Evolutionary conservation across 2,329 filamentous ascomycete species (phyloP).

Genomic region (Cadophora sp.): DNA sequence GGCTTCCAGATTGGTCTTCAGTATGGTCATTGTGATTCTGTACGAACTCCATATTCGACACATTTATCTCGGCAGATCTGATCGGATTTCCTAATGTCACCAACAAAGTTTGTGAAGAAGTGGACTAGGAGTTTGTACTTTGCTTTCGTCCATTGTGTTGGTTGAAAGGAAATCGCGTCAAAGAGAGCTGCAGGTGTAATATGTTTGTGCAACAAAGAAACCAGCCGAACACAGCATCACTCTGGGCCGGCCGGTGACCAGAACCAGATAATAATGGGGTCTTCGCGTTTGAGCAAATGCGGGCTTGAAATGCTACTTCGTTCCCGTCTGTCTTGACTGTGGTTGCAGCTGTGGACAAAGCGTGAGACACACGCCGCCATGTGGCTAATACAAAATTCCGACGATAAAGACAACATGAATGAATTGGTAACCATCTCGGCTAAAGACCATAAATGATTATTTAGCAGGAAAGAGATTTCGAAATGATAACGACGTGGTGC

Average conservation of each 20-base stretch:
- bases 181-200: not conserved
- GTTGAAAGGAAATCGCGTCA: not conserved
- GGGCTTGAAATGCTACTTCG: too few species aligned
- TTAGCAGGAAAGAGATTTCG: too few species aligned
- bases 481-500: too few species aligned
- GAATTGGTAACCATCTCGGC: too few species aligned
- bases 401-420: too few species aligned
- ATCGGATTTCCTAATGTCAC: not conserved
- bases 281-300: too few species aligned
- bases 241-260: too few species aligned
- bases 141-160: constrained; percentile 4
- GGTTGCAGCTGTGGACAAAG: too few species aligned
- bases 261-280: not conserved
- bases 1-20: not conserved
- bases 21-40: not conserved
- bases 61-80: not conserved
- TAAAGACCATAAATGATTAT: too few species aligned
- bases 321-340: too few species aligned
- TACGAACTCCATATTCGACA: not conserved
- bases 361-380: too few species aligned
- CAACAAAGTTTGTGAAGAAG: not conserved
- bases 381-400: too few species aligned
- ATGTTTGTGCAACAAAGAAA: not conserved
- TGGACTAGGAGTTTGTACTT: not conserved
- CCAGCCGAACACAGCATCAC: not conserved